Evolutionary conservation across 495 filamentous ascomycete species (phyloP).

Genomic region (Talaromyces borbonicus): DNA sequence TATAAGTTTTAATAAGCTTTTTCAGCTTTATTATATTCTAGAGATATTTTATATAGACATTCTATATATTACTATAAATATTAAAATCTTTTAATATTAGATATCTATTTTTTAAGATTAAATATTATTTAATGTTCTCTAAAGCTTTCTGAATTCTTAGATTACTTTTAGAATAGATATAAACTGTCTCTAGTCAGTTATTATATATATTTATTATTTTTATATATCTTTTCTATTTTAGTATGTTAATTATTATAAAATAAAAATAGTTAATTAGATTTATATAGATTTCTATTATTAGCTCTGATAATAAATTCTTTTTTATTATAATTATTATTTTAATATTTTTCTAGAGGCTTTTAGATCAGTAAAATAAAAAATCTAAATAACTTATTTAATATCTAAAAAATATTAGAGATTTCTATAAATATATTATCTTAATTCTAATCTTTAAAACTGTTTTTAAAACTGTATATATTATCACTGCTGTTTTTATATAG

Average conservation of each 20-base stretch:
- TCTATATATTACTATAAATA: neutral
- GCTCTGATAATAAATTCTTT: too few species aligned
- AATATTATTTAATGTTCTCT: neutral
- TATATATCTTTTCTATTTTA: neutral
- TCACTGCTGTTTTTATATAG: too few species aligned
- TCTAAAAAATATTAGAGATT: too few species aligned
- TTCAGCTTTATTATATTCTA: neutral
- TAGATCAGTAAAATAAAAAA: too few species aligned
- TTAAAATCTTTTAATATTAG: neutral
- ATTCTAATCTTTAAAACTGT: too few species aligned
- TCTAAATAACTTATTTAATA: too few species aligned
- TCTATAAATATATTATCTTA: too few species aligned
- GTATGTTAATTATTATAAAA: neutral
- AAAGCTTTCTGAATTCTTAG: neutral
- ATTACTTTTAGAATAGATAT: neutral
- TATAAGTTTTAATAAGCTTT: neutral
- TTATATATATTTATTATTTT: neutral
- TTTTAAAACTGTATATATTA: too few species aligned
- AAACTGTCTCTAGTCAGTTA: neutral
- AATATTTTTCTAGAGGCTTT: too few species aligned
- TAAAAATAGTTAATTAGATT: neutral
- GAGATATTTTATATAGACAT: neutral
- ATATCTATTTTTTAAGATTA: neutral
- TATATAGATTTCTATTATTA: too few species aligned
- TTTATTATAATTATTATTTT: too few species aligned